phyloP scores from a whole-genome alignment of 352 stramenopile species.

The Globisporangium barbulae region DNA sequence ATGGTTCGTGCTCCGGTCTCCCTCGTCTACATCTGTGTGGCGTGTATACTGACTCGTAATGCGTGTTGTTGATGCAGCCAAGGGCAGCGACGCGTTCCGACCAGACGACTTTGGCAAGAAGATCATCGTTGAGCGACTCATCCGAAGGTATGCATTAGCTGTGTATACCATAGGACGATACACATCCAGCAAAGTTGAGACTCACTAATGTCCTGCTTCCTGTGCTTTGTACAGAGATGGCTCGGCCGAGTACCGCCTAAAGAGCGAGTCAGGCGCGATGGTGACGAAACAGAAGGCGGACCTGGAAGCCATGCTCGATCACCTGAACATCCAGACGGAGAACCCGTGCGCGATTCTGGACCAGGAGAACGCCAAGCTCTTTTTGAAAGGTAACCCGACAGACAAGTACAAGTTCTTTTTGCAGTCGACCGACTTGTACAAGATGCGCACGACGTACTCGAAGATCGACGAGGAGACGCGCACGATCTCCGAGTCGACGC shows the following conservation, averaged over 20 bases:
- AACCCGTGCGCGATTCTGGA: constrained; percentile 97
- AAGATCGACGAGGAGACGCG: constrained; percentile 85
- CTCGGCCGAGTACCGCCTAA: constrained; percentile 70
- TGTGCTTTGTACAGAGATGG: constrained; percentile 38
- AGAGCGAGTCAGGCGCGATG: constrained; percentile 48
- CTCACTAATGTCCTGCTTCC: neutral
- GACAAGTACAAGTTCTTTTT: constrained; percentile 99
- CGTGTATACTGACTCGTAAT: neutral
- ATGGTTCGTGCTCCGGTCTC: constrained; percentile 21
- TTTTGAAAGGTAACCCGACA: constrained; percentile 91
- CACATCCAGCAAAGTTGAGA: neutral
- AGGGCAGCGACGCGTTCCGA: constrained; percentile 88
- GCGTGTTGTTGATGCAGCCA: constrained; percentile 9
- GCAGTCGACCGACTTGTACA: constrained; percentile 94
- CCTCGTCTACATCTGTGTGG: neutral
- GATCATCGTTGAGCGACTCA: constrained; percentile 93
- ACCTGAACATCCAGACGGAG: constrained; percentile 94
- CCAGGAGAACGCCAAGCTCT: constrained; percentile 98
- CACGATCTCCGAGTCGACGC: constrained; percentile 51
- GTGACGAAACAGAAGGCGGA: constrained; percentile 90
- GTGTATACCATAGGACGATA: neutral
- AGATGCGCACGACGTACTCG: constrained; percentile 83
- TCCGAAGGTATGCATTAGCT: constrained; percentile 46
- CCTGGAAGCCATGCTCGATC: constrained; percentile 92
- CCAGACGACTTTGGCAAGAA: constrained; percentile 90